Conservation (phyloP, 257 asterid genomes). For the Hygrophila difformis region DNA sequence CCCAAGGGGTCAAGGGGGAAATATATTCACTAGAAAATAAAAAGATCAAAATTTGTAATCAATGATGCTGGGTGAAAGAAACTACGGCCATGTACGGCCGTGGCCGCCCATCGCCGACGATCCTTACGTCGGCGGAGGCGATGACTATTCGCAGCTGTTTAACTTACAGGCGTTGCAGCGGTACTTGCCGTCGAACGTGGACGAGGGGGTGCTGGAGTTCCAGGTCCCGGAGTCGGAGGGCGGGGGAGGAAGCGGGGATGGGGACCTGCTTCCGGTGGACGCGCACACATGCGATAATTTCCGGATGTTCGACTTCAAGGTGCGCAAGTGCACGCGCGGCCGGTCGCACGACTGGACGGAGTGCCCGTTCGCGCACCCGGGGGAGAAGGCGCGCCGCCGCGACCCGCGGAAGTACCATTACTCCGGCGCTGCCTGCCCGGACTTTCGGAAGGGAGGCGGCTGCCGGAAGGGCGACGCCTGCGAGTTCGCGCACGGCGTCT, state of each 20-base stretch:
- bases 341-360: constrained; percentile 92
- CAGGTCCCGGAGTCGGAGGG: constrained; percentile 25
- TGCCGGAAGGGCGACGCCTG: constrained; percentile 64
- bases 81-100: constrained; percentile 37
- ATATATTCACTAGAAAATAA: no score
- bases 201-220: constrained; percentile 21
- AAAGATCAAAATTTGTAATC: no score
- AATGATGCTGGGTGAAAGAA: constrained; percentile 49
- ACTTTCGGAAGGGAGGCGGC: constrained; percentile 45
- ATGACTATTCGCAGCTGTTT: constrained; percentile 32
- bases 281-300: constrained; percentile 74
- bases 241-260: no score
- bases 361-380: constrained; percentile 86
- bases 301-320: constrained; percentile 82
- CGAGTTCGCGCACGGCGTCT: constrained; percentile 76
- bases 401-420: constrained; percentile 76
- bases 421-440: constrained; percentile 76
- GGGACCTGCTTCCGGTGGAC: constrained; percentile 48
- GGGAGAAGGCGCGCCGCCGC: constrained; percentile 85
- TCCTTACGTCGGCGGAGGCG: constrained; percentile 22
- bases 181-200: constrained; percentile 44
- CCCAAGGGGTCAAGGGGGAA: no score
- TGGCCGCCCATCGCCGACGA: constrained; percentile 43
- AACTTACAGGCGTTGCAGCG: constrained; percentile 37
- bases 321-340: constrained; percentile 60